phyloP scores from a whole-genome alignment of 1,139 yeast genomes.

The Meyerozyma smithsonii region DNA sequence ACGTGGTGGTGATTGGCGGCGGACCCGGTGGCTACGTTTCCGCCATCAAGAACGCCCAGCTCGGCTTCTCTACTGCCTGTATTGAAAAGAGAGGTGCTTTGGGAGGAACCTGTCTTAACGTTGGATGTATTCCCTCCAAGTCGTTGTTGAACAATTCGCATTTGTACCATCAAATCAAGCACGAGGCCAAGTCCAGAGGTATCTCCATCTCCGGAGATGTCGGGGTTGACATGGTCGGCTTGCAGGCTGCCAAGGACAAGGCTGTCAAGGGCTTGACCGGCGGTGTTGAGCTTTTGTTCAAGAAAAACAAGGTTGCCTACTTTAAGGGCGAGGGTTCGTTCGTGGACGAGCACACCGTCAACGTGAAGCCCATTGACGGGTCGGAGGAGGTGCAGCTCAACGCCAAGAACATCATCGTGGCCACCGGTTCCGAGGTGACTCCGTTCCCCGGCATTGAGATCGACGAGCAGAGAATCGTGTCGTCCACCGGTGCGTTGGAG shows the following conservation, averaged over 20 bases:
- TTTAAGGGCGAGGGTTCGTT: constrained; percentile 92
- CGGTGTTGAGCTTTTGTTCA: constrained; percentile 91
- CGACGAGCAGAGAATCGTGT: constrained; percentile 95
- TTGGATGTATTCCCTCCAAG: constrained; percentile 98
- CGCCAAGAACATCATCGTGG: constrained; percentile 88
- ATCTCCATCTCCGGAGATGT: constrained; percentile 77
- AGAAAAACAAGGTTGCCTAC: constrained; percentile 92
- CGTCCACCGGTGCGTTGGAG: constrained; percentile 88
- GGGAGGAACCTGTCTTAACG: constrained; percentile 98
- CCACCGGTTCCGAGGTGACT: constrained; percentile 97
- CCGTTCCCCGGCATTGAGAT: constrained; percentile 98
- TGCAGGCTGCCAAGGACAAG: constrained; percentile 90
- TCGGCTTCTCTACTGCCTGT: constrained; percentile 92
- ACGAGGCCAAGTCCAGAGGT: constrained; percentile 85
- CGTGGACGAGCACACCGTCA: constrained; percentile 70
- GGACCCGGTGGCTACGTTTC: constrained; percentile 99
- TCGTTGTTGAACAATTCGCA: constrained; percentile 93
- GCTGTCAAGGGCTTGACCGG: constrained; percentile 86
- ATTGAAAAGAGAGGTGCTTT: constrained; percentile 92
- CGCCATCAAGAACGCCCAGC: constrained; percentile 97
- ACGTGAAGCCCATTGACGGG: constrained; percentile 86
- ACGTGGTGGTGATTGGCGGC: constrained; percentile 93
- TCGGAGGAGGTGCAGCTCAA: constrained; percentile 44
- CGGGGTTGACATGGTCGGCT: constrained; percentile 64
- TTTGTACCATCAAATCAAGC: constrained; percentile 80